Base-by-base conservation (phyloP, 2,329 filamentous ascomycete species). In the Thielaviopsis ethacetica region DNA sequence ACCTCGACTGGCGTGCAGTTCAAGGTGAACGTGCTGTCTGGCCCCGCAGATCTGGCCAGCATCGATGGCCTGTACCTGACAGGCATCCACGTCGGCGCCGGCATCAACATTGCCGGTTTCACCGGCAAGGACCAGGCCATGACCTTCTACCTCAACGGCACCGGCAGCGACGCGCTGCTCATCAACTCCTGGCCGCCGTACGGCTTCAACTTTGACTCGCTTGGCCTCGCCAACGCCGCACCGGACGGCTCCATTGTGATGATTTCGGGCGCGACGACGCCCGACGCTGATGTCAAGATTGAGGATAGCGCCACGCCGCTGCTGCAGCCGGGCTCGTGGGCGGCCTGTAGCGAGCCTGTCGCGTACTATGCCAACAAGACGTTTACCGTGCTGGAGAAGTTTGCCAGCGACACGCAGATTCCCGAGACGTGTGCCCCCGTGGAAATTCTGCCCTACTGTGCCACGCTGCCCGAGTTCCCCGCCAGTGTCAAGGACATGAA, bases 81-180 rank as follows among this genome's bases (percentile, higher is more conserved):
- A 52, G 71, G 69, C 53, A 71, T 74, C 49, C 75, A 77, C 65
- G 67, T 68, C 6, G 74, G 74, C 41, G 71, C 75, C 0, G 74
- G 71, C 1, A 60, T 68, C 54, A 49, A 49, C n/a, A 49, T 49
- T 49, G 44, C n/a, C 17, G 9, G 44, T n/a, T 49, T 49, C n/a
- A 21, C 44, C n/a, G 9, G n/a, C 7, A n/a, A 49, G n/a, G 7
- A 21, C n/a, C 2, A 4, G 2, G 44, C 44, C 19, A 49, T 49
- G 44, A 63, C 73, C 60, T 79, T 78, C 64, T 79, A 78, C 70
- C 67, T 74, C 59, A 79, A 79, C 63, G 75, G 72, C 63, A 76
- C 75, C 13, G 68, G 68, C 13, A 60, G 65, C 6, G 68, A 73
- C 47, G 62, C 67, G 50, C 65, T 74, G 55, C 58, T 77, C 30